phyloP scores from a whole-genome alignment of 257 asterid genomes.

The Nicotiana paniculata region DNA sequence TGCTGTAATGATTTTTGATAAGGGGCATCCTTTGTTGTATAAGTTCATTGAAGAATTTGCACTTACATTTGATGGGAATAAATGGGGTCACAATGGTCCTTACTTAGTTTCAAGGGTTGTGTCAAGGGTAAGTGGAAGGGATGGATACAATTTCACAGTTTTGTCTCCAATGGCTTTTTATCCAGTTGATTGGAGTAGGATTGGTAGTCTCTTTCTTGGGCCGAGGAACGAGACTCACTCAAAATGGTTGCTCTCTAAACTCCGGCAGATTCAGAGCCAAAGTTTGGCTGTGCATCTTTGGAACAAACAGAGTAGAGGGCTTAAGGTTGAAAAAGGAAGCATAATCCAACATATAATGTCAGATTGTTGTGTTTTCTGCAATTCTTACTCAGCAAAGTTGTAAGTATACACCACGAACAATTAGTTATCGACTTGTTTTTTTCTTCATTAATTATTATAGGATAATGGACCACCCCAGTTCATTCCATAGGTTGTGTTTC shows the following conservation, averaged over 20 bases:
- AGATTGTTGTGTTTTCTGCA: conserved; percentile 37
- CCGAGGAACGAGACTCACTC: conserved; percentile 42
- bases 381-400: conserved; percentile 17
- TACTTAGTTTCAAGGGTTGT: conserved; percentile 89
- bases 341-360: conserved; percentile 46
- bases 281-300: conserved; percentile 76
- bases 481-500: conserved; percentile 7
- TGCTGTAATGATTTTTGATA: conserved; percentile 86
- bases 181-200: conserved; percentile 83
- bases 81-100: conserved; percentile 99
- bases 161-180: conserved; percentile 76
- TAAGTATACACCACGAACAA: not conserved
- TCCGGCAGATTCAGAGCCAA: conserved; percentile 42
- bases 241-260: conserved; percentile 56
- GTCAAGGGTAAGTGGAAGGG: conserved; percentile 43
- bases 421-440: not conserved
- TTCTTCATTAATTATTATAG: not conserved
- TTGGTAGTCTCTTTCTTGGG: conserved; percentile 56
- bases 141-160: conserved; percentile 56
- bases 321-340: conserved; percentile 61
- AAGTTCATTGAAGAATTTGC: conserved; percentile 91
- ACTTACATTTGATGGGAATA: conserved; percentile 83
- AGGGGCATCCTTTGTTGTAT: conserved; percentile 66
- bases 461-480: conserved; percentile 25
- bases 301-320: conserved; percentile 79